A percentile compares a stretch with the other conserved stretches of the same genome.
These are phyloP conservation scores for Cryptococcus neoformans DNA, from an alignment of 1,284 basidiomycete genomes.

Conservation along the genomic window DNA sequence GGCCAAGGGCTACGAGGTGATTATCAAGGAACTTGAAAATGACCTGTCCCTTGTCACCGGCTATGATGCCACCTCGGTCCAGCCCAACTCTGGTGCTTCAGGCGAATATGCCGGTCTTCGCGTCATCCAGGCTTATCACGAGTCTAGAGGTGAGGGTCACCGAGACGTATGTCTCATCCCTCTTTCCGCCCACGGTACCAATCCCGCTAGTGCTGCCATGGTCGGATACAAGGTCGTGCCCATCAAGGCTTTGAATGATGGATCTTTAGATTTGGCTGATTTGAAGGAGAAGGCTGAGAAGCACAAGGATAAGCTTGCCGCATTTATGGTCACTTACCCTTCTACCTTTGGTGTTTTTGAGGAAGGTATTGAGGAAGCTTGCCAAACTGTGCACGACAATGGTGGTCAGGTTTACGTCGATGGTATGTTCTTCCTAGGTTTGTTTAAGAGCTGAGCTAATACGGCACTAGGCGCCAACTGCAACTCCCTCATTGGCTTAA, in stretches of 20 bases:
- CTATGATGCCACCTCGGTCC: slow-evolving; percentile 89
- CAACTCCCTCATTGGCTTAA: slow-evolving; percentile 93
- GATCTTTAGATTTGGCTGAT: slow-evolving; percentile 85
- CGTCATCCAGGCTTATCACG: slow-evolving; percentile 92
- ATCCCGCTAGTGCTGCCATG: slow-evolving; percentile 95
- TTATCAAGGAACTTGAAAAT: slow-evolving; percentile 86
- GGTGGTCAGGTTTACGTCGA: slow-evolving; percentile 98
- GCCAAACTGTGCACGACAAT: slow-evolving; percentile 87
- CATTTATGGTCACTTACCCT: slow-evolving; percentile 97
- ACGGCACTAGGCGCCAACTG: slow-evolving; percentile 66
- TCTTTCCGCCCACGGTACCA: slow-evolving; percentile 92
- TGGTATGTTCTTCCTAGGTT: slow-evolving; percentile 51
- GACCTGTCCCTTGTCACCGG: slow-evolving; percentile 94
- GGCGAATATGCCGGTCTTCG: slow-evolving; percentile 94
- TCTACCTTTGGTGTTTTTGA: slow-evolving; percentile 99
- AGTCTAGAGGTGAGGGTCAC: slow-evolving; percentile 77
- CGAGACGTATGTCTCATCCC: slow-evolving; percentile 94
- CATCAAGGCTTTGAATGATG: slow-evolving; percentile 82
- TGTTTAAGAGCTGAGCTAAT: background rate
- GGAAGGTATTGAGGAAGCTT: slow-evolving; percentile 85
- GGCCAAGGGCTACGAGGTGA: slow-evolving; percentile 77
- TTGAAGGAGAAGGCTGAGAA: slow-evolving; percentile 82
- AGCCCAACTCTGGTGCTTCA: slow-evolving; percentile 95
- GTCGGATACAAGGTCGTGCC: slow-evolving; percentile 94
- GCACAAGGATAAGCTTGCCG: slow-evolving; percentile 87